phyloP scores from a whole-genome alignment of 73 alveolate species.

The Paraurostyla sp. region DNA sequence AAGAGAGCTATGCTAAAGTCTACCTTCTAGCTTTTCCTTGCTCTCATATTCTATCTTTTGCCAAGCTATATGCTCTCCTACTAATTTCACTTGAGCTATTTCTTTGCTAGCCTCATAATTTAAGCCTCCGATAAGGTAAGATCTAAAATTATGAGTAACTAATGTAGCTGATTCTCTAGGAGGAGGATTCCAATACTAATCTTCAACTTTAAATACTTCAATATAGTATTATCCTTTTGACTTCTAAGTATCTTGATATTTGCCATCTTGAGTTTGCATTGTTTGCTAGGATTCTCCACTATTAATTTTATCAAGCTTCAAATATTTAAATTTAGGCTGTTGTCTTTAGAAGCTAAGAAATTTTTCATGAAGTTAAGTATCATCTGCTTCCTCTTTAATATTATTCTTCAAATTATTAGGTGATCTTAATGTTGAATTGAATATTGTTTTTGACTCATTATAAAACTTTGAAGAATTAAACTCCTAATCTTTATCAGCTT shows the following conservation, averaged over 20 bases:
- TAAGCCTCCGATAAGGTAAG: conserved; percentile 46
- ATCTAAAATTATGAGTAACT: background rate
- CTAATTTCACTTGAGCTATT: background rate
- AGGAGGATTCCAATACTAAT: conserved; percentile 54
- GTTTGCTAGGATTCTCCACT: too few relatives aligned
- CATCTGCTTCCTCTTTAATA: too few relatives aligned
- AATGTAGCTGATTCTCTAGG: conserved; percentile 61
- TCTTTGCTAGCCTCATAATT: conserved; percentile 52
- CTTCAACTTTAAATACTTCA: conserved; percentile 12
- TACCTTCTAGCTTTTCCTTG: conserved; percentile 44
- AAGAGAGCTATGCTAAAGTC: conserved; percentile 14
- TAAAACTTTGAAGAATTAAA: conserved; percentile 8
- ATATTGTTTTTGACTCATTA: too few relatives aligned
- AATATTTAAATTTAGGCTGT: too few relatives aligned
- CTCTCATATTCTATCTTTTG: conserved; percentile 31
- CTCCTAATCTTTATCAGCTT: background rate
- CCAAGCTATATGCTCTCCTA: conserved; percentile 1
- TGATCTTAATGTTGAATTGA: too few relatives aligned
- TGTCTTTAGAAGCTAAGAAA: too few relatives aligned
- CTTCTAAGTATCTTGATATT: background rate
- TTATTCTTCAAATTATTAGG: too few relatives aligned
- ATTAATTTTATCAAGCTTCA: too few relatives aligned
- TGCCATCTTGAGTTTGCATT: background rate
- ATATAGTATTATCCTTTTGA: background rate
- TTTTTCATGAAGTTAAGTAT: too few relatives aligned